Conservation (phyloP, 1,284 basidiomycete species). For the Wallemia ichthyophaga region DNA sequence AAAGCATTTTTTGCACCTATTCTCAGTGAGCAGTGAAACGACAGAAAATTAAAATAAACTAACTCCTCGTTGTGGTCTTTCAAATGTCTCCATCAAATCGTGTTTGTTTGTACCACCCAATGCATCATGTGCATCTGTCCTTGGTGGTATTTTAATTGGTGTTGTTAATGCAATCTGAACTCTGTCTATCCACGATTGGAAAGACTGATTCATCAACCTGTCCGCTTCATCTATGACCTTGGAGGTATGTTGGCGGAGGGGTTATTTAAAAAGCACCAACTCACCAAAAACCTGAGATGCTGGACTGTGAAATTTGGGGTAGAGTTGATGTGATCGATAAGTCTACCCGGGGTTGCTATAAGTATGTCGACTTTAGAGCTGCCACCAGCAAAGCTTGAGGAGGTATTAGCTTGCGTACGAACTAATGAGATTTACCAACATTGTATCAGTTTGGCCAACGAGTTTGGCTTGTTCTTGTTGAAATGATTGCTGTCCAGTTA, state of each 20-base stretch:
- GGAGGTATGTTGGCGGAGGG: background rate
- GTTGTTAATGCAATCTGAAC: constrained; percentile 41
- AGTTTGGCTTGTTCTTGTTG: constrained; percentile 45
- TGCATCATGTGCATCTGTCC: background rate
- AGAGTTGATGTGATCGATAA: constrained; percentile 72
- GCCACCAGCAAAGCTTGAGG: constrained; percentile 21
- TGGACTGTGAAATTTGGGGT: constrained; percentile 74
- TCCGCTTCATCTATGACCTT: constrained; percentile 96
- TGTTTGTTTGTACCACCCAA: constrained; percentile 6
- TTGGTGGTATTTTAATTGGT: constrained; percentile 9
- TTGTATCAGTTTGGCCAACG: constrained; percentile 23
- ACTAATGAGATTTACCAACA: too few relatives aligned
- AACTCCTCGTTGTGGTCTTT: constrained; percentile 19
- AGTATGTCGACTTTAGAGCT: constrained; percentile 73
- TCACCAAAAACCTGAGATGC: constrained; percentile 67
- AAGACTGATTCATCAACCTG: constrained; percentile 69
- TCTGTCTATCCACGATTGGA: constrained; percentile 73
- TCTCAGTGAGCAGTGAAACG: constrained; percentile 10
- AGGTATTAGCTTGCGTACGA: too few relatives aligned
- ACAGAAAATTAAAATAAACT: background rate
- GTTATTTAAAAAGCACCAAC: constrained; percentile 4
- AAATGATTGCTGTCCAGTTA: constrained; percentile 58
- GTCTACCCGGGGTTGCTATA: constrained; percentile 75
- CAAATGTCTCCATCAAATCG: constrained; percentile 19
- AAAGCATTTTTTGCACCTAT: constrained; percentile 80